Percentiles rank a stretch among this genome's conserved stretches.
Evolutionary conservation across 2,329 filamentous ascomycete genomes (phyloP).

Genomic region (Calonectria pteridis): DNA sequence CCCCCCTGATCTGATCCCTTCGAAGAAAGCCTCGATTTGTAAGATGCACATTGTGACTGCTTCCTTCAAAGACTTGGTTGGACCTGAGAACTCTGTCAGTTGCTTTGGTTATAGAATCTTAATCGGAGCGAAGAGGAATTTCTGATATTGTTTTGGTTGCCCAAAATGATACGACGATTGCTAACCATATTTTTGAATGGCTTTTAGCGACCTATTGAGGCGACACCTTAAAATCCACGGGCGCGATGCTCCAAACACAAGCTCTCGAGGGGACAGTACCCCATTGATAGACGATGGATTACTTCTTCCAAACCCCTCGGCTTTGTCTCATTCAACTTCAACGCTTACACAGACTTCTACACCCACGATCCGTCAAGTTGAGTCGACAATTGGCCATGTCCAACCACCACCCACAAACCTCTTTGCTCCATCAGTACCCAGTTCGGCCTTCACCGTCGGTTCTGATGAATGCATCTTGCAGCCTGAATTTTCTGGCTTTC

Average conservation of each 20-base stretch:
- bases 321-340: neutral
- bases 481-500: neutral
- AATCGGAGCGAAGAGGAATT: neutral
- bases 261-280: neutral
- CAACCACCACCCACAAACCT: neutral
- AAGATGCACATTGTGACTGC: neutral
- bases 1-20: no score
- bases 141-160: neutral
- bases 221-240: constrained; percentile 3
- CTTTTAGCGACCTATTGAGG: neutral
- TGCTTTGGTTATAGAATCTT: neutral
- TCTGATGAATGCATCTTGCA: neutral
- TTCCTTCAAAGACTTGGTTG: neutral
- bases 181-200: neutral
- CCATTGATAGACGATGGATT: neutral
- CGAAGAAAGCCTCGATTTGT: neutral
- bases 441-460: neutral
- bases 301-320: neutral
- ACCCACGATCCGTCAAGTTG: neutral
- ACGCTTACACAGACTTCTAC: neutral
- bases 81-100: neutral
- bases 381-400: neutral
- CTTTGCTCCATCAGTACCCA: neutral
- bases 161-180: neutral
- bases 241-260: neutral